A percentile compares a stretch with the other conserved stretches of the same genome.
phyloP scores from a whole-genome alignment of 768 basidiomycete species.

The Candolleomyces eurysporus region DNA sequence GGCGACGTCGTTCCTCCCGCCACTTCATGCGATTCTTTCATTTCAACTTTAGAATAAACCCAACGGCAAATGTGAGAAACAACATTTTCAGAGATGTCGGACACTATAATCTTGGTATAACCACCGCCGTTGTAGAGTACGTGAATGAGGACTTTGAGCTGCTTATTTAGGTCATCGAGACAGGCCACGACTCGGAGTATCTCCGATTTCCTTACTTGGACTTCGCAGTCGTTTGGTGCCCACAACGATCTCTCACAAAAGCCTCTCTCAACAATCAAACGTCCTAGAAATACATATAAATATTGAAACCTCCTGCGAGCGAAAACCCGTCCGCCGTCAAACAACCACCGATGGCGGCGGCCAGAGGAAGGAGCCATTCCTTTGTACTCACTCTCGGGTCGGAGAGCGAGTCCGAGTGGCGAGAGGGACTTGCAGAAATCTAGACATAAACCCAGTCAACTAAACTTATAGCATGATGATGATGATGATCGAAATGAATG shows the following conservation, averaged over 20 bases:
- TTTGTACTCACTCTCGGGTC: too few relatives aligned
- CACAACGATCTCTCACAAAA: neutral
- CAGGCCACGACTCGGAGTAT: conserved; percentile 1
- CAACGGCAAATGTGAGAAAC: neutral
- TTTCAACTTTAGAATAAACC: neutral
- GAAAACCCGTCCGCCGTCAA: too few relatives aligned
- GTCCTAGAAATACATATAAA: too few relatives aligned
- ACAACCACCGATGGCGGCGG: too few relatives aligned
- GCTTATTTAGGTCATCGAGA: neutral
- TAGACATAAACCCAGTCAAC: too few relatives aligned
- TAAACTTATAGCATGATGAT: too few relatives aligned
- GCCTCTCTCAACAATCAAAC: neutral
- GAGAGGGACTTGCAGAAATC: too few relatives aligned
- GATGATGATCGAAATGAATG: too few relatives aligned
- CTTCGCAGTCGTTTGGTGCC: neutral
- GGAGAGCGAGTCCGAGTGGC: too few relatives aligned
- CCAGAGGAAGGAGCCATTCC: too few relatives aligned
- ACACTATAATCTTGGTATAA: neutral
- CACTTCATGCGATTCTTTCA: conserved; percentile 3
- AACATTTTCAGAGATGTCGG: neutral
- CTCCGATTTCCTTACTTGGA: neutral
- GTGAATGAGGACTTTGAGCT: neutral
- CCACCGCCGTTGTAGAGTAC: neutral
- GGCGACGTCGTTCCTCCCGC: neutral
- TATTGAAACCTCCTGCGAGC: too few relatives aligned